phyloP scores from a whole-genome alignment of 495 filamentous ascomycete genomes.

The Pyronema omphalodes region DNA sequence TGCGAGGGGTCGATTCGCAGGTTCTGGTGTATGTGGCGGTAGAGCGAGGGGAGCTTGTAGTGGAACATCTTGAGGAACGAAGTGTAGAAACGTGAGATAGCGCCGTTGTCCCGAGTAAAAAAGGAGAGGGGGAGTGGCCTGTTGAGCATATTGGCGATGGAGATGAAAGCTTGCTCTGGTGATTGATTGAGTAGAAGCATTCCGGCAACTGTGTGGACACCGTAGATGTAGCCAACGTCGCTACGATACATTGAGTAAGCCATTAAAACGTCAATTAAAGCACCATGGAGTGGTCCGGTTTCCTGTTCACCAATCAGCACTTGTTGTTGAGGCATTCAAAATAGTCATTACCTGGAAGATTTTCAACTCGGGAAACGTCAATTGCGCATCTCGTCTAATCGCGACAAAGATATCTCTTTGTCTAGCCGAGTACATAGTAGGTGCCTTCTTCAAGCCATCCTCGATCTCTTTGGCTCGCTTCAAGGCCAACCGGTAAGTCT shows the following conservation, averaged over 20 bases:
- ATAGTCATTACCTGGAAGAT: slow-evolving; percentile 49
- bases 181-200: slow-evolving; percentile 69
- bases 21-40: slow-evolving; percentile 43
- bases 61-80: slow-evolving; percentile 51
- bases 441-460: slow-evolving; percentile 28
- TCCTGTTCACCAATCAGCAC: slow-evolving; percentile 5
- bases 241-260: slow-evolving; percentile 88
- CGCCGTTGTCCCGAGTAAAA: slow-evolving; percentile 54
- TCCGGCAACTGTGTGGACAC: slow-evolving; percentile 68
- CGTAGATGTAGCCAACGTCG: slow-evolving; percentile 79
- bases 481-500: slow-evolving; percentile 63
- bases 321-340: neutral
- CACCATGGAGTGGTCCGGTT: slow-evolving; percentile 50
- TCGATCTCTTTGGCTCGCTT: slow-evolving; percentile 52
- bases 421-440: slow-evolving; percentile 28
- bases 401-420: slow-evolving; percentile 47
- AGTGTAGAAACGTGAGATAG: slow-evolving; percentile 51
- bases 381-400: slow-evolving; percentile 50
- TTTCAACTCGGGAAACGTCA: slow-evolving; percentile 60
- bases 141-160: slow-evolving; percentile 77
- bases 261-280: slow-evolving; percentile 59
- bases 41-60: slow-evolving; percentile 52
- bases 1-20: slow-evolving; percentile 30
- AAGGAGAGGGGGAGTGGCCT: slow-evolving; percentile 76
- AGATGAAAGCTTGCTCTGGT: slow-evolving; percentile 53